These are phyloP conservation scores for Cadophora sp. DNA, from an alignment of 2,329 filamentous ascomycete genomes.

Conservation along the genomic window DNA sequence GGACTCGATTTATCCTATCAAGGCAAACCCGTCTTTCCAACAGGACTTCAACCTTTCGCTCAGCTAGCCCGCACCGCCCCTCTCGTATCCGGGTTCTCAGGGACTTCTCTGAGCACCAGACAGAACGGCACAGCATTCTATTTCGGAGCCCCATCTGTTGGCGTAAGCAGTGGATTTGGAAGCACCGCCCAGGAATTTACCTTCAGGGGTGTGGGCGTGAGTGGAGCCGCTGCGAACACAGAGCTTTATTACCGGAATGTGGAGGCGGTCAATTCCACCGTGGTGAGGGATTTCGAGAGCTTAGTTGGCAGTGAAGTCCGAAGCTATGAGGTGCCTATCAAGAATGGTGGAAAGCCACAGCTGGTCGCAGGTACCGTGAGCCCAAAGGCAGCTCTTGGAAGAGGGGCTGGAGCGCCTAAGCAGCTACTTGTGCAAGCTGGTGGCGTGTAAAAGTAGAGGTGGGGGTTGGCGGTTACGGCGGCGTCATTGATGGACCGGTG, in stretches of 20 bases:
- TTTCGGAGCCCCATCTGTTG: conserved; percentile 53
- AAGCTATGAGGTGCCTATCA: conserved; percentile 23
- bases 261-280: conserved; percentile 58
- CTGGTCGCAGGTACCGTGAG: conserved; percentile 34
- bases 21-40: conserved; percentile 61
- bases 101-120: conserved; percentile 54
- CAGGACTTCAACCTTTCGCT: conserved; percentile 64
- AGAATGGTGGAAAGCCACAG: conserved; percentile 18
- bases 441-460: conserved; percentile 5
- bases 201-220: conserved; percentile 53
- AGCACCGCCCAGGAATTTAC: conserved; percentile 61
- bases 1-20: conserved; percentile 54
- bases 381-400: conserved; percentile 46
- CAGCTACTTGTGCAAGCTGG: conserved; percentile 35
- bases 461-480: conserved; percentile 5
- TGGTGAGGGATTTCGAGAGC: conserved; percentile 56
- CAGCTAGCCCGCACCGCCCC: conserved; percentile 38
- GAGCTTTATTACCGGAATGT: conserved; percentile 62
- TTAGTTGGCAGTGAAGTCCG: conserved; percentile 40
- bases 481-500: not conserved
- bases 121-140: conserved; percentile 66
- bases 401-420: conserved; percentile 44
- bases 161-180: conserved; percentile 57
- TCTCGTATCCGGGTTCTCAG: conserved; percentile 43
- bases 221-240: conserved; percentile 19